These are phyloP conservation scores for Blastobotrys terrestris DNA, from an alignment of 805 yeast species.

Conservation along the genomic window DNA sequence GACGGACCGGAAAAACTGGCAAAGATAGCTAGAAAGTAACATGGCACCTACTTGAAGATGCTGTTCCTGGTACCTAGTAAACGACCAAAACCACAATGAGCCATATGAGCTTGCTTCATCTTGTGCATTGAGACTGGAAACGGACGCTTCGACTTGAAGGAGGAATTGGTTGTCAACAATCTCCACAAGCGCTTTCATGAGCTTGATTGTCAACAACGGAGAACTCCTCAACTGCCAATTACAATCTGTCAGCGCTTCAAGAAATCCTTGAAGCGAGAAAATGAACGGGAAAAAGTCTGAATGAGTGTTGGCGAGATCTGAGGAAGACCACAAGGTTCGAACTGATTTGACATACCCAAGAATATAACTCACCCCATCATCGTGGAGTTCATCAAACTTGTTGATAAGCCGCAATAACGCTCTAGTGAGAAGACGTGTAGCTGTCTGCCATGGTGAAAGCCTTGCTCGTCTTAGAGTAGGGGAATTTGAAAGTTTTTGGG, in stretches of 20 bases:
- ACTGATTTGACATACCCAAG: constrained; percentile 23
- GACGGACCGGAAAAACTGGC: constrained; percentile 15
- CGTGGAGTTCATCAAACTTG: constrained; percentile 28
- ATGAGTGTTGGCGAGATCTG: constrained; percentile 8
- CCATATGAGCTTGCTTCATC: constrained; percentile 8
- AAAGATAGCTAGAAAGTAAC: constrained; percentile 13
- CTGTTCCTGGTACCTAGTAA: constrained; percentile 9
- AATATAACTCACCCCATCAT: constrained; percentile 22
- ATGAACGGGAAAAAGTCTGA: constrained; percentile 16
- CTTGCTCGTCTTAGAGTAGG: constrained; percentile 22
- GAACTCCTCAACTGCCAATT: constrained; percentile 6
- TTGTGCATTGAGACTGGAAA: constrained; percentile 4
- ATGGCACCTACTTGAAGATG: constrained; percentile 21
- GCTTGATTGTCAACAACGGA: constrained; percentile 2
- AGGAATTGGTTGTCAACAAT: constrained; percentile 13
- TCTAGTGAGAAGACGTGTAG: constrained; percentile 33
- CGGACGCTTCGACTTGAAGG: constrained; percentile 17
- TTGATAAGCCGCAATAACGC: constrained; percentile 30
- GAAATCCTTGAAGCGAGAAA: constrained; percentile 29
- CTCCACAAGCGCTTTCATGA: constrained; percentile 11
- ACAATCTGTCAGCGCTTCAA: constrained; percentile 27
- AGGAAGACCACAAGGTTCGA: constrained; percentile 16
- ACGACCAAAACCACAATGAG: constrained; percentile 14
- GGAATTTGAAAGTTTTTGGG: constrained; percentile 35
- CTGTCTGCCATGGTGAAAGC: constrained; percentile 40